Percentiles rank a stretch among this genome's conserved stretches.
Evolutionary conservation across 2,329 filamentous ascomycete species (phyloP).

Genomic region (Xylariales sp.): DNA sequence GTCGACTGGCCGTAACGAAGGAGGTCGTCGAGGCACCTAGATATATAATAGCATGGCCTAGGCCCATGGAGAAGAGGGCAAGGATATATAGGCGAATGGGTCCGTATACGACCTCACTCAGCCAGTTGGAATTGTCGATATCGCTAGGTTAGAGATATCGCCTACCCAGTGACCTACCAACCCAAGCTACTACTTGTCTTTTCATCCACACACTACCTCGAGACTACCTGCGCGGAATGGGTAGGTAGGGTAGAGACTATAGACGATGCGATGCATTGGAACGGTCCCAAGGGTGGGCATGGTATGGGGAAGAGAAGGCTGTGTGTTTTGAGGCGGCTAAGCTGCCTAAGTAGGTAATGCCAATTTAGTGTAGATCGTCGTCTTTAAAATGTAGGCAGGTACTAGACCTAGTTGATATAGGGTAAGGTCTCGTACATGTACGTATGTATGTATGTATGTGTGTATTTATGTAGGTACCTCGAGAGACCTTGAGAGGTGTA

Average conservation of each 20-base stretch:
- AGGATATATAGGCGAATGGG: constrained; percentile 60
- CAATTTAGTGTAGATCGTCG: neutral
- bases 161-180: constrained; percentile 31
- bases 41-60: constrained; percentile 41
- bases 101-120: constrained; percentile 46
- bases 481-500: too few relatives aligned
- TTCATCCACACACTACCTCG: constrained; percentile 38
- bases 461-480: too few relatives aligned
- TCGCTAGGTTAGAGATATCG: constrained; percentile 38
- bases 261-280: constrained; percentile 44
- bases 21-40: constrained; percentile 38
- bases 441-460: neutral
- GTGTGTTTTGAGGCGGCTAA: constrained; percentile 40
- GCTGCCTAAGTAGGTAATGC: constrained; percentile 38
- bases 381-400: neutral
- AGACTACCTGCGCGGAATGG: neutral
- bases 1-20: constrained; percentile 25
- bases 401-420: neutral
- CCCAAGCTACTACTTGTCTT: neutral
- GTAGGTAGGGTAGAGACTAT: constrained; percentile 16
- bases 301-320: constrained; percentile 41
- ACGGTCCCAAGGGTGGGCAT: constrained; percentile 42
- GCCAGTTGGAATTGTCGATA: constrained; percentile 40
- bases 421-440: neutral
- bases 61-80: constrained; percentile 54